These are phyloP conservation scores for Candida vaughaniae DNA, from an alignment of 805 yeast species.

Conservation along the genomic window DNA sequence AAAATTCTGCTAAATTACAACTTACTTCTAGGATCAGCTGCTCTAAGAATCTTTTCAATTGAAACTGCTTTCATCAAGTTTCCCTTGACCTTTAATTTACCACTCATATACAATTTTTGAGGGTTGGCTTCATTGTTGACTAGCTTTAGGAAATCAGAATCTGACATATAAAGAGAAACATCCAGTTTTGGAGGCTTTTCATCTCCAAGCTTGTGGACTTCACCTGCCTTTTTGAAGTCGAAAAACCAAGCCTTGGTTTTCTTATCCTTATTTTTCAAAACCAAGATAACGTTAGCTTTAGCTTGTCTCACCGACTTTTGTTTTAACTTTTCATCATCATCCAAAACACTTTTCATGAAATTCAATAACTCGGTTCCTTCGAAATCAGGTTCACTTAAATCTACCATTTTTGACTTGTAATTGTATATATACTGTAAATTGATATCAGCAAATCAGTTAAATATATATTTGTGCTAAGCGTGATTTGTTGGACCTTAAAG, in stretches of 20 bases:
- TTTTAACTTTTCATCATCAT: slow-evolving; percentile 19
- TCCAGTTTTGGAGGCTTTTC: slow-evolving; percentile 50
- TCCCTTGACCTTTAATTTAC: slow-evolving; percentile 78
- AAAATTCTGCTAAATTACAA: no score
- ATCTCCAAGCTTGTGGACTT: slow-evolving; percentile 28
- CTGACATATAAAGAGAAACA: slow-evolving; percentile 56
- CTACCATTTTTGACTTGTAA: slow-evolving; percentile 11
- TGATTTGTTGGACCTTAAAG: no score
- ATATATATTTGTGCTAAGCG: no score
- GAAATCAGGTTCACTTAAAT: slow-evolving; percentile 24
- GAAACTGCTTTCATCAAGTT: slow-evolving; percentile 81
- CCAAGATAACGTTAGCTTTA: slow-evolving; percentile 31
- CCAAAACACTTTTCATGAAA: slow-evolving; percentile 23
- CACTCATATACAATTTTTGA: slow-evolving; percentile 73
- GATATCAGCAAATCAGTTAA: no score
- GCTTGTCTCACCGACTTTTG: slow-evolving; percentile 20
- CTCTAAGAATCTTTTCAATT: slow-evolving; percentile 60
- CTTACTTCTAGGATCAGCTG: slow-evolving; percentile 37
- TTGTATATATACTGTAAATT: no score
- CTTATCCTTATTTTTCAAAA: slow-evolving; percentile 56
- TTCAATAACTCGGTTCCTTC: slow-evolving; percentile 23
- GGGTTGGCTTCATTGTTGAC: slow-evolving; percentile 74
- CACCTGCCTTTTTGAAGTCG: slow-evolving; percentile 59
- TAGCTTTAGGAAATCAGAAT: slow-evolving; percentile 61
- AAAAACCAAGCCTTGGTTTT: slow-evolving; percentile 58